These are phyloP conservation scores for Apiotrichum laibachii DNA, from an alignment of 1,284 basidiomycete species.

Conservation along the genomic window DNA sequence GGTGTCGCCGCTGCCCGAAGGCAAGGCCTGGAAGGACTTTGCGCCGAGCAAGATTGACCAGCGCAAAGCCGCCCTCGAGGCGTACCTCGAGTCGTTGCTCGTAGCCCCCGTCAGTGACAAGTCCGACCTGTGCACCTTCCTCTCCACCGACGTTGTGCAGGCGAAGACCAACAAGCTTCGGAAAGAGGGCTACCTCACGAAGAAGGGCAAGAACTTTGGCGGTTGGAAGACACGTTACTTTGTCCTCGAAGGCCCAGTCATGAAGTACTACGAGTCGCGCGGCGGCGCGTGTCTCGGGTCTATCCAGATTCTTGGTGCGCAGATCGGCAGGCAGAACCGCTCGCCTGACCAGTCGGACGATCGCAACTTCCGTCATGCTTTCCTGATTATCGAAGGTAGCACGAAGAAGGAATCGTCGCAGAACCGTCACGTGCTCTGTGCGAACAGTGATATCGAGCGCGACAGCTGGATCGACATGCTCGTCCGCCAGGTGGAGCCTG, in stretches of 20 bases:
- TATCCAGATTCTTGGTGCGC: slow-evolving; percentile 79
- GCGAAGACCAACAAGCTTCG: slow-evolving; percentile 81
- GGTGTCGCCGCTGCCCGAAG: slow-evolving; percentile 80
- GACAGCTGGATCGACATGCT: slow-evolving; percentile 94
- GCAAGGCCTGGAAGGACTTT: slow-evolving; percentile 91
- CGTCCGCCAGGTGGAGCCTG: slow-evolving; percentile 61
- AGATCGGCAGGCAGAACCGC: slow-evolving; percentile 72
- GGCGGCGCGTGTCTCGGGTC: slow-evolving; percentile 86
- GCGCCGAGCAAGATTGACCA: slow-evolving; percentile 95
- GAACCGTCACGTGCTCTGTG: slow-evolving; percentile 87
- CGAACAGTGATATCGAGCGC: slow-evolving; percentile 87
- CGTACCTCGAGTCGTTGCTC: slow-evolving; percentile 83
- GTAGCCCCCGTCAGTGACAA: slow-evolving; percentile 80
- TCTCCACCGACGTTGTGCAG: slow-evolving; percentile 83
- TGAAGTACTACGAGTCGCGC: slow-evolving; percentile 94
- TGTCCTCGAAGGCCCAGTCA: slow-evolving; percentile 75
- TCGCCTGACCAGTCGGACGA: slow-evolving; percentile 64
- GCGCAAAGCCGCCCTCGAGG: slow-evolving; percentile 80
- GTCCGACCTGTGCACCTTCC: slow-evolving; percentile 84
- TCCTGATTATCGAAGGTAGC: slow-evolving; percentile 86
- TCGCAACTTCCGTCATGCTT: slow-evolving; percentile 92
- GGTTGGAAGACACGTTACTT: slow-evolving; percentile 95
- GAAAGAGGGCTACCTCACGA: slow-evolving; percentile 94
- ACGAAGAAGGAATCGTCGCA: slow-evolving; percentile 59
- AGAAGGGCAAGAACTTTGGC: slow-evolving; percentile 94